Percentiles rank a stretch among this genome's conserved stretches.
These are phyloP conservation scores for Cystofilobasidium ferigula DNA, from an alignment of 768 basidiomycete species.

Conservation along the genomic window DNA sequence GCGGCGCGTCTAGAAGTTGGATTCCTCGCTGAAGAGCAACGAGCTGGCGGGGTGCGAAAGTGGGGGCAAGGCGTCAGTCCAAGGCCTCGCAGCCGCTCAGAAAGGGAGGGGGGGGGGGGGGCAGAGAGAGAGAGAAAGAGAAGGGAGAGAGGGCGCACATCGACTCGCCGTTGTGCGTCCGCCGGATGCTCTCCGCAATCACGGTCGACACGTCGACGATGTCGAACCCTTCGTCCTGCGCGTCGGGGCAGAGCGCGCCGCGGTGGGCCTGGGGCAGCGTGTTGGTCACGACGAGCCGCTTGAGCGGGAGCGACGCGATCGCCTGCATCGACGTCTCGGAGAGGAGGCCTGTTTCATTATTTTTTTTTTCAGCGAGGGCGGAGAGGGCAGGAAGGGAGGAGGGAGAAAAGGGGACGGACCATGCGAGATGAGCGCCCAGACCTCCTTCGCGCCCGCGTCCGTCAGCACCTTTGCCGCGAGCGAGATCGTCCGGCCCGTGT, in stretches of 20 bases:
- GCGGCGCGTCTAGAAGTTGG: conserved; percentile 8
- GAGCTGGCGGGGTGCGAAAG: conserved; percentile 3
- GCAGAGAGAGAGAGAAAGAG: neutral
- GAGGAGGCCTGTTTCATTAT: conserved; percentile 74
- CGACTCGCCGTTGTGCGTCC: conserved; percentile 74
- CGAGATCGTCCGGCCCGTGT: conserved; percentile 83
- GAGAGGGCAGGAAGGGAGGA: neutral
- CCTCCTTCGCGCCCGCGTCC: conserved; percentile 74
- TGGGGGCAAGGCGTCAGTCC: neutral
- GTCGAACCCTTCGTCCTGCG: conserved; percentile 53
- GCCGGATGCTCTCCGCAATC: conserved; percentile 86
- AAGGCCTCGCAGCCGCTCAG: neutral
- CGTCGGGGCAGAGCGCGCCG: conserved; percentile 54
- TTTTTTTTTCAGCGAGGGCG: too few relatives aligned
- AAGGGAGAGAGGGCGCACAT: conserved; percentile 10
- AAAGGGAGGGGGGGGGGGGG: neutral
- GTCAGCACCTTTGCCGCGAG: conserved; percentile 78
- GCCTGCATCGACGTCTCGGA: conserved; percentile 73
- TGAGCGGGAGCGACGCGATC: conserved; percentile 61
- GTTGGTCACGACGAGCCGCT: conserved; percentile 96
- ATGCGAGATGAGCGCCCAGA: conserved; percentile 90
- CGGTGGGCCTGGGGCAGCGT: conserved; percentile 73
- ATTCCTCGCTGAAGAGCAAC: conserved; percentile 20
- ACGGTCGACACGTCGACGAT: conserved; percentile 91
- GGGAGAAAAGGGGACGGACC: conserved; percentile 30